Percentiles rank a stretch among this genome's conserved stretches.
Evolutionary conservation across 352 stramenopile species (phyloP).

Genomic region (Globisporangium carolinianum): DNA sequence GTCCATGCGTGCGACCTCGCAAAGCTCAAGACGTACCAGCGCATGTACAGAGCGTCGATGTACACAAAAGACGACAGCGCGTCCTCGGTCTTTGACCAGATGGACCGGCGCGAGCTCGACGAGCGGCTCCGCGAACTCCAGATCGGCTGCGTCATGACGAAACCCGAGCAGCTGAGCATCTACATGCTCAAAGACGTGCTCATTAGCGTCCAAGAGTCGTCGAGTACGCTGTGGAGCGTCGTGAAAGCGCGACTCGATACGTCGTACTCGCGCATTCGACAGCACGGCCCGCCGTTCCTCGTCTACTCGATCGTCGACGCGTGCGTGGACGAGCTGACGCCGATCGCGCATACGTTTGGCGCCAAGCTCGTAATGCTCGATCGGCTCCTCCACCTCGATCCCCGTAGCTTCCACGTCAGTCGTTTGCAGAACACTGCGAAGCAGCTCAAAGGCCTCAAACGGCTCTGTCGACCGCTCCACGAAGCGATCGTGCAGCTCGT

Average conservation of each 20-base stretch:
- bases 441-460: conserved; percentile 68
- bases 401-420: conserved; percentile 49
- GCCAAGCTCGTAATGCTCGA: conserved; percentile 71
- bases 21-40: conserved; percentile 58
- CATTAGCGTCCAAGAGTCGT: conserved; percentile 60
- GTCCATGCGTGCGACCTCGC: conserved; percentile 43
- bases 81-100: conserved; percentile 49
- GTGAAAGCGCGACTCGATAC: conserved; percentile 61
- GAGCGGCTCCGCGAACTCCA: conserved; percentile 47
- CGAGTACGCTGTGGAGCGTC: conserved; percentile 42
- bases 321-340: conserved; percentile 73
- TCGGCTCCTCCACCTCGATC: conserved; percentile 45
- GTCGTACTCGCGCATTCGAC: conserved; percentile 79
- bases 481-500: conserved; percentile 67
- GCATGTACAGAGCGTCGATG: conserved; percentile 64
- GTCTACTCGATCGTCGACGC: conserved; percentile 80
- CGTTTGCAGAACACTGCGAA: conserved; percentile 52
- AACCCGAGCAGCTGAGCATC: conserved; percentile 68
- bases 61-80: conserved; percentile 40
- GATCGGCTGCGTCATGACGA: conserved; percentile 59
- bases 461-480: conserved; percentile 64
- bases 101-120: conserved; percentile 58
- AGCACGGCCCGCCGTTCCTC: conserved; percentile 64
- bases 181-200: conserved; percentile 69
- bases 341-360: conserved; percentile 67